Conservation (phyloP, 306 rosid genomes). For the Luffa acutangula region DNA sequence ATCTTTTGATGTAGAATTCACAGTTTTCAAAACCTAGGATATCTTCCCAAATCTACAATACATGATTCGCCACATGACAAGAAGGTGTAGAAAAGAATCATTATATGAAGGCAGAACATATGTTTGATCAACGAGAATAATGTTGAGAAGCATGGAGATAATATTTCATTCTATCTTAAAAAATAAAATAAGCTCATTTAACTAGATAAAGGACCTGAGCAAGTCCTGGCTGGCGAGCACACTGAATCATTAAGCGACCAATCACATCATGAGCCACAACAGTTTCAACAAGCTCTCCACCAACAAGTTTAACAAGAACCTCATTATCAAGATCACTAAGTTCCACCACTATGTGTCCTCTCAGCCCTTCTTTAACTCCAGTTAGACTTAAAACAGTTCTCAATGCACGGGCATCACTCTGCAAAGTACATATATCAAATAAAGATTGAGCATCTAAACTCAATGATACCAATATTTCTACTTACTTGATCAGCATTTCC, state of each 20-base stretch:
- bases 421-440: conserved; percentile 25
- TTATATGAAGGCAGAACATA: conserved; percentile 1
- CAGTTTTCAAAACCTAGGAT: conserved; percentile 92
- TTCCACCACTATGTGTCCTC: conserved; percentile 89
- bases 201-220: conserved; percentile 54
- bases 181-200: neutral
- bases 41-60: conserved; percentile 88
- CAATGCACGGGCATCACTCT: conserved; percentile 95
- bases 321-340: conserved; percentile 85
- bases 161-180: neutral
- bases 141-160: neutral
- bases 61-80: conserved; percentile 4
- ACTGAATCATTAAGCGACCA: conserved; percentile 94
- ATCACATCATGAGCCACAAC: conserved; percentile 96
- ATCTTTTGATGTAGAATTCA: conserved; percentile 86
- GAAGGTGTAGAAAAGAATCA: conserved; percentile 5
- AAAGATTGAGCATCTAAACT: neutral
- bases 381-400: conserved; percentile 84
- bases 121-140: neutral
- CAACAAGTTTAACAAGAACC: conserved; percentile 90
- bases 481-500: conserved; percentile 94
- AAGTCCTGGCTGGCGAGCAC: conserved; percentile 97
- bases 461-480: neutral
- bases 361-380: conserved; percentile 76
- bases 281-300: conserved; percentile 91